Evolutionary conservation across 2,329 filamentous ascomycete genomes (phyloP).

Genomic region (Penicillium brevicompactum): DNA sequence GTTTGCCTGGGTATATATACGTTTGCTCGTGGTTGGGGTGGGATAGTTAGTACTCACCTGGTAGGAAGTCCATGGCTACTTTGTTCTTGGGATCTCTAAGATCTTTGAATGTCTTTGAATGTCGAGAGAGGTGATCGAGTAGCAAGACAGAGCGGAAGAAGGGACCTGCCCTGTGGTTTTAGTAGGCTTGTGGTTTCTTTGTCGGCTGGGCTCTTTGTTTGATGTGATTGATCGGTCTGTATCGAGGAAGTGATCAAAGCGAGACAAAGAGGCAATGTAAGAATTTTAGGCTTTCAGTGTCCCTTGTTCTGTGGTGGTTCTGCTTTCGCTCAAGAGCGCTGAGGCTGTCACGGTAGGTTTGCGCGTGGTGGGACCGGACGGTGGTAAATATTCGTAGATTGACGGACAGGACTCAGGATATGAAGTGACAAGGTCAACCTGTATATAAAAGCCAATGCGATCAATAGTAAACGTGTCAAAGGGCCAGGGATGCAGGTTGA

Average conservation of each 20-base stretch:
- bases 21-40: not conserved
- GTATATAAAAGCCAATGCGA: conserved; percentile 2
- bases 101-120: not conserved
- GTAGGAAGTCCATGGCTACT: conserved; percentile 21
- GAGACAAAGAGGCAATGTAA: not conserved
- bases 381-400: not conserved
- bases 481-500: not conserved
- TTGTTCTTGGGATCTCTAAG: not conserved
- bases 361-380: not conserved
- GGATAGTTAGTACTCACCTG: conserved; percentile 11
- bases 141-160: not conserved
- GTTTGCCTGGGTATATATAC: not conserved
- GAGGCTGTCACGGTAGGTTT: not conserved
- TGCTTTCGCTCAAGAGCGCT: not conserved
- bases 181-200: conserved; percentile 2
- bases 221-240: not conserved
- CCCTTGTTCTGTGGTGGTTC: not conserved
- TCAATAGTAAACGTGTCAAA: not conserved
- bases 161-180: not conserved
- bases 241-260: not conserved
- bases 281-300: not conserved
- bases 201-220: not conserved
- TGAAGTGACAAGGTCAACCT: not conserved
- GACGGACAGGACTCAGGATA: not conserved
- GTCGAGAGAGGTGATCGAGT: not conserved